A percentile compares a stretch with the other conserved stretches of the same genome.
phyloP scores from a whole-genome alignment of 768 basidiomycete genomes.

The Amyloporia xantha region DNA sequence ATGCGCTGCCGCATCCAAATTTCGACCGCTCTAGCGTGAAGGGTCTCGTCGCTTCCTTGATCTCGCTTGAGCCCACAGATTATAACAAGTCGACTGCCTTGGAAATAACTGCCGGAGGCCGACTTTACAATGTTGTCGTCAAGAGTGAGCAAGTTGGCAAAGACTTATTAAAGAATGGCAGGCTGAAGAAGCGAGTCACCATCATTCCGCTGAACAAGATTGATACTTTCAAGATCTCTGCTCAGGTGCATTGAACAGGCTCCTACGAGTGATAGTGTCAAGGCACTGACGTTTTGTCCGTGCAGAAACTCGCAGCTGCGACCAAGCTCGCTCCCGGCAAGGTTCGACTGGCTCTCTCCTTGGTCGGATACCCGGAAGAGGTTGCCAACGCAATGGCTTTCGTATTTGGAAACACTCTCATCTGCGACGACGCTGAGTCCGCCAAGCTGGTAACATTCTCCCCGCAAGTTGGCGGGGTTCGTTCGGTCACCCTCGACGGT shows the following conservation, averaged over 20 bases:
- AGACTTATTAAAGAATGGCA: slow-evolving; percentile 70
- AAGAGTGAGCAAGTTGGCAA: slow-evolving; percentile 87
- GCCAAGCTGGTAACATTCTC: slow-evolving; percentile 88
- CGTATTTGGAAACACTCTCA: slow-evolving; percentile 89
- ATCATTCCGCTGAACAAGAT: slow-evolving; percentile 95
- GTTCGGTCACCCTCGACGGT: slow-evolving; percentile 89
- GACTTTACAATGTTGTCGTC: slow-evolving; percentile 90
- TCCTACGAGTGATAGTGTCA: too few species aligned
- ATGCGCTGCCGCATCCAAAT: slow-evolving; percentile 62
- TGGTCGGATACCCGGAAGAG: slow-evolving; percentile 76
- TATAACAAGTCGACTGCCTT: slow-evolving; percentile 82
- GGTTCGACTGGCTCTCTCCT: slow-evolving; percentile 80
- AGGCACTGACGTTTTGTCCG: too few species aligned
- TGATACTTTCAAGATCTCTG: slow-evolving; percentile 46
- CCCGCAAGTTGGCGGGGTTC: slow-evolving; percentile 51
- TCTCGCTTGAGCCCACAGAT: slow-evolving; percentile 63
- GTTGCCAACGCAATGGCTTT: slow-evolving; percentile 86
- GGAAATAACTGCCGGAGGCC: slow-evolving; percentile 86
- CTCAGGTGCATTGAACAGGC: slow-evolving; percentile 33
- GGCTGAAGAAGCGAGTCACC: slow-evolving; percentile 82
- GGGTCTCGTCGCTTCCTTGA: slow-evolving; percentile 87
- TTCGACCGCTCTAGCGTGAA: slow-evolving; percentile 88
- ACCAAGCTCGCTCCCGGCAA: slow-evolving; percentile 69
- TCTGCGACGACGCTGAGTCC: slow-evolving; percentile 83
- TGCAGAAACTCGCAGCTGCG: slow-evolving; percentile 72